phyloP scores from a whole-genome alignment of 2,329 filamentous ascomycete species.

The Fusarium armeniacum region DNA sequence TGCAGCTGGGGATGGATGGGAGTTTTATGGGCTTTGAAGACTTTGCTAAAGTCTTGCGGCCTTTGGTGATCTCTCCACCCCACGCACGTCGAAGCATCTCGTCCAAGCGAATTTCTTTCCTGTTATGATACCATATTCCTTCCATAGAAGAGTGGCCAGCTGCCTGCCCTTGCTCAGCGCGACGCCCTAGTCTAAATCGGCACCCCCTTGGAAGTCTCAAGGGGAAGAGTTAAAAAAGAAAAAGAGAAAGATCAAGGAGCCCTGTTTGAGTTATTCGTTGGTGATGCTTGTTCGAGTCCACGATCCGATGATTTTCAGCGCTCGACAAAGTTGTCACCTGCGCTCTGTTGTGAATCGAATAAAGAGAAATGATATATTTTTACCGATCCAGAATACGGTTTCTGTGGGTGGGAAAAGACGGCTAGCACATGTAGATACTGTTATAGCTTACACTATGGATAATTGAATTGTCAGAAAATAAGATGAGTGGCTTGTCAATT shows the following conservation, averaged over 20 bases:
- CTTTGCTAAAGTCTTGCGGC: constrained; percentile 3
- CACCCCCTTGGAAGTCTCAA: constrained; percentile 19
- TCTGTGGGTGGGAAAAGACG: not conserved
- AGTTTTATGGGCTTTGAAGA: constrained; percentile 71
- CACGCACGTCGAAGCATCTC: constrained; percentile 19
- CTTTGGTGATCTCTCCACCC: not conserved
- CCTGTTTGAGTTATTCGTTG: constrained; percentile 19
- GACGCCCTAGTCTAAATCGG: constrained; percentile 32
- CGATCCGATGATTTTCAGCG: constrained; percentile 10
- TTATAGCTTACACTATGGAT: constrained; percentile 31
- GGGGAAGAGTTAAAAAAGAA: constrained; percentile 7
- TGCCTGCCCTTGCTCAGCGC: constrained; percentile 29
- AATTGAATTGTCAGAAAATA: constrained; percentile 6
- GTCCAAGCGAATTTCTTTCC: constrained; percentile 48
- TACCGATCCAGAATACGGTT: constrained; percentile 23
- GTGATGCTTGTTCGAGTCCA: constrained; percentile 16
- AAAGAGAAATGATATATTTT: constrained; percentile 36
- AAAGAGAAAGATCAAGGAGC: constrained; percentile 28
- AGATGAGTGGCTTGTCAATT: not conserved
- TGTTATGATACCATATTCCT: constrained; percentile 53
- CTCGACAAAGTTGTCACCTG: constrained; percentile 15
- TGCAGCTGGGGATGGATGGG: constrained; percentile 70
- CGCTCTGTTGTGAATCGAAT: constrained; percentile 39
- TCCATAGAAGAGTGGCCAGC: constrained; percentile 49
- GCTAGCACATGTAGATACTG: constrained; percentile 31